Conservation (phyloP, 106 monocot species). For the Hemerocallis citrina region DNA sequence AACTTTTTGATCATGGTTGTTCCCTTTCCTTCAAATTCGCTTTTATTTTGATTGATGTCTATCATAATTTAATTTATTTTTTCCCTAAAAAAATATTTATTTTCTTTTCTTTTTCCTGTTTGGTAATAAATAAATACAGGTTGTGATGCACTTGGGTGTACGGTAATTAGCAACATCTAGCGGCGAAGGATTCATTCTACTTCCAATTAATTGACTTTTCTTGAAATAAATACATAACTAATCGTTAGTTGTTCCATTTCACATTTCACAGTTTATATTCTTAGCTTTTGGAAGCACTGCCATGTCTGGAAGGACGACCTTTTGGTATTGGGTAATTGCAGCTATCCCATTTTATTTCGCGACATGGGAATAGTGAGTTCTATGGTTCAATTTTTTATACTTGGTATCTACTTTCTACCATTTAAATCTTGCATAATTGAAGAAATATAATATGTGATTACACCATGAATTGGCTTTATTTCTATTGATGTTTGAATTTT, state of each 20-base stretch:
- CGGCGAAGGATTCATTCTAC: neutral
- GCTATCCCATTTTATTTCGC: conserved; percentile 89
- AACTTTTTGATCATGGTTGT: conserved; percentile 89
- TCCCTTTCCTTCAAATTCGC: neutral
- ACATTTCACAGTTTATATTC: conserved; percentile 53
- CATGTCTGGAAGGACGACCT: conserved; percentile 78
- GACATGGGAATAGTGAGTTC: conserved; percentile 98
- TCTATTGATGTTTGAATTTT: no score
- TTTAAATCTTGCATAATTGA: neutral
- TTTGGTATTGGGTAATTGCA: conserved; percentile 91
- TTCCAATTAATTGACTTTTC: neutral
- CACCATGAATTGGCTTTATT: no score
- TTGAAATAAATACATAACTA: neutral
- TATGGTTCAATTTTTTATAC: conserved; percentile 1
- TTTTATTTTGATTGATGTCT: neutral
- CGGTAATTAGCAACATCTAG: conserved; percentile 35
- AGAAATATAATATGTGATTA: no score
- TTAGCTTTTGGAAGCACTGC: conserved; percentile 95
- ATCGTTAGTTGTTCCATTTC: neutral
- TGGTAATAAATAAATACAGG: conserved; percentile 34
- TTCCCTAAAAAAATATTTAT: neutral
- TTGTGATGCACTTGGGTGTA: conserved; percentile 97
- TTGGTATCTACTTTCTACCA: neutral
- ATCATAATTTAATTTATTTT: neutral
- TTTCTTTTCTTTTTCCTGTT: conserved; percentile 1